A percentile compares a stretch with the other conserved stretches of the same genome.
Evolutionary conservation across 805 yeast genomes (phyloP).

Genomic region (Yamadazyma laniorum): DNA sequence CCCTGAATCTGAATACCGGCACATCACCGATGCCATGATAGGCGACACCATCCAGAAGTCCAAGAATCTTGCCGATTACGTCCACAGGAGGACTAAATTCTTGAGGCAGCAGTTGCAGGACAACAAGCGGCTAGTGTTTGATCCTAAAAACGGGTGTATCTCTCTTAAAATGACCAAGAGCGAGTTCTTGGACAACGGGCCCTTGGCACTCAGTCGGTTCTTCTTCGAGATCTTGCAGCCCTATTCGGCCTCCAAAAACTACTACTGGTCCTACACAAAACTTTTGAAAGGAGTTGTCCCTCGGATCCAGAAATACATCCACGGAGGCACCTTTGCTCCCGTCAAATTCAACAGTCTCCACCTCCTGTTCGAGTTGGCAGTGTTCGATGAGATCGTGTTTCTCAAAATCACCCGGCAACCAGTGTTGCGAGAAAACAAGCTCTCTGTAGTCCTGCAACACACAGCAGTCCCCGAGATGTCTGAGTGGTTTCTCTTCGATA

Average conservation of each 20-base stretch:
- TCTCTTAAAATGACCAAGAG: background rate
- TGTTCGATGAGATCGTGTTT: constrained; percentile 1
- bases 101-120: constrained; percentile 7
- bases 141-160: constrained; percentile 4
- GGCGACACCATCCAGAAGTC: constrained; percentile 10
- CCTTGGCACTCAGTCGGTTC: constrained; percentile 26
- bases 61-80: constrained; percentile 9
- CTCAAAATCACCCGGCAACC: constrained; percentile 24
- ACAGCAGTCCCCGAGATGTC: background rate
- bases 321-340: constrained; percentile 1
- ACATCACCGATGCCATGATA: constrained; percentile 13
- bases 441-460: background rate
- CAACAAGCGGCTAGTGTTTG: background rate
- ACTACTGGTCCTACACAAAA: constrained; percentile 41
- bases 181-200: constrained; percentile 5
- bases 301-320: constrained; percentile 13
- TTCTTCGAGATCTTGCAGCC: constrained; percentile 26
- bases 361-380: constrained; percentile 17
- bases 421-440: background rate
- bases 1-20: constrained; percentile 7
- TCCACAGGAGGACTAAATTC: constrained; percentile 6
- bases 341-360: constrained; percentile 22
- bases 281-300: constrained; percentile 33
- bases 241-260: constrained; percentile 31
- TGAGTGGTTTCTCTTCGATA: constrained; percentile 39